Percentiles rank a stretch among this genome's conserved stretches.
phyloP scores from a whole-genome alignment of 352 stramenopile species.

The Hyaloperonospora arabidopsidis region DNA sequence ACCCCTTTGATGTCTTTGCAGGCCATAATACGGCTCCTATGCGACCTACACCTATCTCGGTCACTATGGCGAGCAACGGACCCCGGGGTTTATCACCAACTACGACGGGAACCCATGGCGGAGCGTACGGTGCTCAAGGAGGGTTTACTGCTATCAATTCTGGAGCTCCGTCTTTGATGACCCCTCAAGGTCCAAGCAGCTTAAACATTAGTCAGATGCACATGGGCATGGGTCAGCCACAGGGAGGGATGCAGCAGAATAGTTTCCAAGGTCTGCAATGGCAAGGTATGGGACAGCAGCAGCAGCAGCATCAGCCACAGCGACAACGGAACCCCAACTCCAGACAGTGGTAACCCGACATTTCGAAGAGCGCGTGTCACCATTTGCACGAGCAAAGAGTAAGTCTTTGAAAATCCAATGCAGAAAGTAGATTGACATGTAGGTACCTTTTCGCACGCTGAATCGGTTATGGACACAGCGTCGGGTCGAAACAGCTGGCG shows the following conservation, averaged over 20 bases:
- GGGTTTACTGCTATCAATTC: constrained; percentile 40
- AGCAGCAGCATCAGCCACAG: constrained; percentile 44
- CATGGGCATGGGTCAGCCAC: constrained; percentile 50
- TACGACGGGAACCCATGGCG: constrained; percentile 19
- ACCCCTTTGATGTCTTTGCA: constrained; percentile 75
- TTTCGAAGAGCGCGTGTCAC: neutral
- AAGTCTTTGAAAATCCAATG: no score
- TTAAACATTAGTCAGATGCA: constrained; percentile 86
- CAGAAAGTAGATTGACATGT: no score
- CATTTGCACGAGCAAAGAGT: no score
- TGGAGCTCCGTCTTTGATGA: constrained; percentile 35
- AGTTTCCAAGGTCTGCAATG: constrained; percentile 81
- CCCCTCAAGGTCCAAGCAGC: constrained; percentile 36
- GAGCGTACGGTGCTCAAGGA: constrained; percentile 22
- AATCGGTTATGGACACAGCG: neutral
- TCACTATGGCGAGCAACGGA: constrained; percentile 25
- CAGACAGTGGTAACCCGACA: constrained; percentile 32
- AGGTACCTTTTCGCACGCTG: no score
- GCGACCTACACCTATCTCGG: constrained; percentile 29
- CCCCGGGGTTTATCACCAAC: constrained; percentile 27
- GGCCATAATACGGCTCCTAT: constrained; percentile 29
- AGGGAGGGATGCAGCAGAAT: constrained; percentile 44
- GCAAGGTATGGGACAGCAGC: constrained; percentile 68
- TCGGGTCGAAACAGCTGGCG: neutral
- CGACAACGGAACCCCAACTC: constrained; percentile 55